Evolutionary conservation across 2,329 filamentous ascomycete genomes (phyloP), one percentile per base, ranked within the genome.

Genomic region (Xylariaceae sp.): DNA sequence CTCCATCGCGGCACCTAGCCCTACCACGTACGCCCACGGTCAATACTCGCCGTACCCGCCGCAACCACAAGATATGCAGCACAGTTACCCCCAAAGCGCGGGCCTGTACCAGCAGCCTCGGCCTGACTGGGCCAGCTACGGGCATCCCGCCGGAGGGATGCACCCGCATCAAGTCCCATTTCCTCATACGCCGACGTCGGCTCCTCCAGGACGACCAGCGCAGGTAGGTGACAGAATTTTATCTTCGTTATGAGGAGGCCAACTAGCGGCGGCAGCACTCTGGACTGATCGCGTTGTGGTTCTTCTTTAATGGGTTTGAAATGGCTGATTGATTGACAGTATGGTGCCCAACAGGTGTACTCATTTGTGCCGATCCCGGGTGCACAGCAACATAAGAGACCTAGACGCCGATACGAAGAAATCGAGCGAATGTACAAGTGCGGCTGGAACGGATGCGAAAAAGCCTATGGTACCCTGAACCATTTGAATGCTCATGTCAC

Each of bases 371-470:
- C 93, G 0, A 97, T 97, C 57, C 93, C 93, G 2, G 93, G 93
- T 50, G 89, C 91, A 11, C 90, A 96, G 63, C 93, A 98, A 64
- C 91, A 97, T 65, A 98, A 98, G 73, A 82, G 93, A 44, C 93
- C 93, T 11, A 81, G 93, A 50, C 78, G 93, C 57, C 81, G 93
- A 40, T 98, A 96, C 58, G 93, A 98, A 67, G 93, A 98, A 64
- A 98, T 98, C 56, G 93, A 98, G 72, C 84, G 93, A 61, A 97
- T 98, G 93, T 97, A 98, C 74, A 97, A 97, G 68, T 98, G 93
- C 61, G 93, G 91, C 19, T 97, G 89, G 88, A 91, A 96, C 52
- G 90, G 90, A 8, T 98, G 93, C 61, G 93, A 98, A 67, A 98
- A 98, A 70, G 93, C 93, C 3, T 98, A 98, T 55, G 93, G 93